phyloP scores from a whole-genome alignment of 805 yeast species.

The Wickerhamomyces hampshirensis region DNA sequence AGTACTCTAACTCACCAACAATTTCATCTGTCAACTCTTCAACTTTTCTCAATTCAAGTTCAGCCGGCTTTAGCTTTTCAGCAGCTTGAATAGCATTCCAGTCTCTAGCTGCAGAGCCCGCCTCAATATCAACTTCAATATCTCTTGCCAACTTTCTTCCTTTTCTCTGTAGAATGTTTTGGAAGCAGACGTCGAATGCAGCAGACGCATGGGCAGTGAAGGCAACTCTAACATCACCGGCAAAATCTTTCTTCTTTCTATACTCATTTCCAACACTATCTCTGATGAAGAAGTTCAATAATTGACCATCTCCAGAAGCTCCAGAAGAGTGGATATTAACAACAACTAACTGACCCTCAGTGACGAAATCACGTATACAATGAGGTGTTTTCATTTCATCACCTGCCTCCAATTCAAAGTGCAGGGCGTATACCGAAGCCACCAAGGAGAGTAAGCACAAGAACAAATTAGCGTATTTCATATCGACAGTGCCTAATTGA shows the following conservation, averaged over 20 bases:
- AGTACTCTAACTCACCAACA: slow-evolving; percentile 71
- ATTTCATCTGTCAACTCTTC: slow-evolving; percentile 86
- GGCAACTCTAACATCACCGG: slow-evolving; percentile 67
- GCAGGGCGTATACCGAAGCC: slow-evolving; percentile 34
- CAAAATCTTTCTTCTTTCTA: slow-evolving; percentile 70
- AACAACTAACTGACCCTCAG: slow-evolving; percentile 81
- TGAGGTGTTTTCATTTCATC: slow-evolving; percentile 48
- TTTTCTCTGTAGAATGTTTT: slow-evolving; percentile 46
- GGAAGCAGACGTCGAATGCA: slow-evolving; percentile 89
- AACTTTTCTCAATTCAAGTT: slow-evolving; percentile 80
- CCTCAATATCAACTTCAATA: slow-evolving; percentile 86
- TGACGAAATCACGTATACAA: slow-evolving; percentile 90
- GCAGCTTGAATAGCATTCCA: slow-evolving; percentile 94
- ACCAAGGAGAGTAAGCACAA: slow-evolving; percentile 12
- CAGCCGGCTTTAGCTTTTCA: slow-evolving; percentile 90
- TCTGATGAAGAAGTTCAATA: slow-evolving; percentile 57
- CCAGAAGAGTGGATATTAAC: slow-evolving; percentile 77
- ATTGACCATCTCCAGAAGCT: slow-evolving; percentile 80
- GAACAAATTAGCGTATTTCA: slow-evolving; percentile 12
- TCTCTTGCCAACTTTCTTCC: slow-evolving; percentile 54
- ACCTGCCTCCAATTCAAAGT: slow-evolving; percentile 48
- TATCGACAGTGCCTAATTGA: too few relatives aligned
- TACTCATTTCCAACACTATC: slow-evolving; percentile 86
- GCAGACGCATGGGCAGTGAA: slow-evolving; percentile 81
- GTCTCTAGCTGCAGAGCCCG: slow-evolving; percentile 96